These are phyloP conservation scores for Sporothrix sp. DNA, from an alignment of 2,329 filamentous ascomycete genomes.

Conservation along the genomic window DNA sequence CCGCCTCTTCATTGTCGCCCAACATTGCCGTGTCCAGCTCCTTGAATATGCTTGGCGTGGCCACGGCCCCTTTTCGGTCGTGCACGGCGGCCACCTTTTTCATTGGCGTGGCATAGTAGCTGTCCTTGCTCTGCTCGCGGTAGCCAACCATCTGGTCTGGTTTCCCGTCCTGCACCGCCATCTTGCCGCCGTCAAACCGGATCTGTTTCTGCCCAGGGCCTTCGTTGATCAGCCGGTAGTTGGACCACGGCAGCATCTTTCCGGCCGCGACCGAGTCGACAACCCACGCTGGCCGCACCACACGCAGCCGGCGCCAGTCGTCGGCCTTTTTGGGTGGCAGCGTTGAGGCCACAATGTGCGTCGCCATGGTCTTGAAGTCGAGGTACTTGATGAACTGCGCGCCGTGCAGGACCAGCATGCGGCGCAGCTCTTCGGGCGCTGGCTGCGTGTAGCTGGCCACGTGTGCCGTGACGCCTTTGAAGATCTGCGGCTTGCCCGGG, in stretches of 20 bases:
- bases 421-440: slow-evolving; percentile 79
- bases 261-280: slow-evolving; percentile 79
- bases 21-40: slow-evolving; percentile 6
- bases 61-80: slow-evolving; percentile 12
- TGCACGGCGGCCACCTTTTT: slow-evolving; percentile 25
- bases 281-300: slow-evolving; percentile 92
- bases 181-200: slow-evolving; percentile 47
- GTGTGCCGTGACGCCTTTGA: slow-evolving; percentile 82
- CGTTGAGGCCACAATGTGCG: slow-evolving; percentile 87
- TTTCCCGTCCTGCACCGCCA: slow-evolving; percentile 62
- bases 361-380: slow-evolving; percentile 87
- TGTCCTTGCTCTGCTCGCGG: slow-evolving; percentile 67
- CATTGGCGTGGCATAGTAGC: slow-evolving; percentile 73
- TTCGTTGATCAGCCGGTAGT: slow-evolving; percentile 77
- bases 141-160: slow-evolving; percentile 56
- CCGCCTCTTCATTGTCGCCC: neutral
- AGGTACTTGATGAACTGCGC: slow-evolving; percentile 91
- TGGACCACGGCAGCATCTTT: slow-evolving; percentile 73
- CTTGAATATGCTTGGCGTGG: neutral
- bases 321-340: slow-evolving; percentile 87
- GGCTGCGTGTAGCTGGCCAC: slow-evolving; percentile 96
- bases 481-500: slow-evolving; percentile 67
- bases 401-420: slow-evolving; percentile 82
- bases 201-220: slow-evolving; percentile 74
- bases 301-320: slow-evolving; percentile 78